Conservation (phyloP, 768 basidiomycete species). For the Thelephora ganbajun region DNA sequence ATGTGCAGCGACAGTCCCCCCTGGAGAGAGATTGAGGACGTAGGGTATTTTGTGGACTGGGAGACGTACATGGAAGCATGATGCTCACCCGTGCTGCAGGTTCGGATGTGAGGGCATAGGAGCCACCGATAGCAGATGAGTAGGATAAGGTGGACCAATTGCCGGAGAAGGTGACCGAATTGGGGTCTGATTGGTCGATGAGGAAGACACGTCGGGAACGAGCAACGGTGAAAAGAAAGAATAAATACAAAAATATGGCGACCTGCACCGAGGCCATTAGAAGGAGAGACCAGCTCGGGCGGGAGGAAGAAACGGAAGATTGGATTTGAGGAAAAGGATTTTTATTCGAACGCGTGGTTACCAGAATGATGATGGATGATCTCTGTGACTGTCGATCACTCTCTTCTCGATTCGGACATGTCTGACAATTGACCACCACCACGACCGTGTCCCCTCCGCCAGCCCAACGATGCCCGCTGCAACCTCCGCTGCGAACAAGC, state of each 20-base stretch:
- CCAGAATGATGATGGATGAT: neutral
- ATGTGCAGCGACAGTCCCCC: conserved; percentile 12
- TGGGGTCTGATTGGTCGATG: neutral
- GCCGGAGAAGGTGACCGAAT: neutral
- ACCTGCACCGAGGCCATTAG: neutral
- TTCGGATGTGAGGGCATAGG: conserved; percentile 9
- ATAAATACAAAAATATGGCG: neutral
- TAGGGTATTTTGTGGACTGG: too few relatives aligned
- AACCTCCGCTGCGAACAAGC: too few relatives aligned
- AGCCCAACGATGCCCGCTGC: too few relatives aligned
- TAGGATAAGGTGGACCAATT: neutral
- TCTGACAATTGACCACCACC: neutral
- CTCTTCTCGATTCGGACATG: neutral
- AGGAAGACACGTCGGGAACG: neutral
- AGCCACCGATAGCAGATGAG: conserved; percentile 2
- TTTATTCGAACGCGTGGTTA: neutral
- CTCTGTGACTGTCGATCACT: neutral
- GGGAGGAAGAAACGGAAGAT: neutral
- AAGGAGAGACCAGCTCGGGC: neutral
- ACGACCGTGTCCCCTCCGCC: neutral
- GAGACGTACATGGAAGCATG: conserved; percentile 15
- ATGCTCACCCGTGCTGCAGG: conserved; percentile 11
- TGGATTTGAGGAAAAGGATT: neutral
- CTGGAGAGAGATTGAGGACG: conserved; percentile 8
- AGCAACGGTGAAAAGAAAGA: neutral